These are phyloP conservation scores for Aspergillus haitiensis DNA, from an alignment of 495 filamentous ascomycete genomes.

Conservation along the genomic window DNA sequence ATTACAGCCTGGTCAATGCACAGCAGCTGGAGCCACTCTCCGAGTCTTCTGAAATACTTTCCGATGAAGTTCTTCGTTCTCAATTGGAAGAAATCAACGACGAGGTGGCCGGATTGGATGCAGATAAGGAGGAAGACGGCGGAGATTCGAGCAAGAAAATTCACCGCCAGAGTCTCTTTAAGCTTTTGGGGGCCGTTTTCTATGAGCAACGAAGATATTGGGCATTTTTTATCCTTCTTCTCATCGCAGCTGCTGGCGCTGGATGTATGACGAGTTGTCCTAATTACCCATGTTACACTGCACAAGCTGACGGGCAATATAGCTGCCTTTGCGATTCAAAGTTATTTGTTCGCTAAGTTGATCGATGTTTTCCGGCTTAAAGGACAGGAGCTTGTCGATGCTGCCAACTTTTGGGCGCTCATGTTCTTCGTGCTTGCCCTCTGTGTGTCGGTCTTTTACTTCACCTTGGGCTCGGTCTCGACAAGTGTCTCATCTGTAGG, in stretches of 20 bases:
- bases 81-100: not conserved
- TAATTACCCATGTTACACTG: slow-evolving; percentile 23
- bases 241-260: slow-evolving; percentile 49
- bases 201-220: slow-evolving; percentile 49
- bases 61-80: not conserved
- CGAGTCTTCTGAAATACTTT: not conserved
- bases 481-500: slow-evolving; percentile 16
- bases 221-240: slow-evolving; percentile 47
- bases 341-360: slow-evolving; percentile 37
- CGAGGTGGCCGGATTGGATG: not conserved
- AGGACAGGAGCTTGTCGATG: slow-evolving; percentile 28
- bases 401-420: slow-evolving; percentile 62
- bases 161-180: slow-evolving; percentile 39
- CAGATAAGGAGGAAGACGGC: slow-evolving; percentile 45
- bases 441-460: slow-evolving; percentile 52
- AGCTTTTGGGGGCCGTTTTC: slow-evolving; percentile 46
- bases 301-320: slow-evolving; percentile 31
- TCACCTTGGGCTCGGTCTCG: slow-evolving; percentile 50
- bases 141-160: slow-evolving; percentile 25
- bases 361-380: slow-evolving; percentile 39
- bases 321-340: slow-evolving; percentile 42
- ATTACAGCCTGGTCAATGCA: slow-evolving; percentile 43
- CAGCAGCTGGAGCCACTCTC: slow-evolving; percentile 23
- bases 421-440: slow-evolving; percentile 64
- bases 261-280: slow-evolving; percentile 42